Evolutionary conservation across 805 yeast species (phyloP).

Genomic region (Saccharomycopsis sp.): DNA sequence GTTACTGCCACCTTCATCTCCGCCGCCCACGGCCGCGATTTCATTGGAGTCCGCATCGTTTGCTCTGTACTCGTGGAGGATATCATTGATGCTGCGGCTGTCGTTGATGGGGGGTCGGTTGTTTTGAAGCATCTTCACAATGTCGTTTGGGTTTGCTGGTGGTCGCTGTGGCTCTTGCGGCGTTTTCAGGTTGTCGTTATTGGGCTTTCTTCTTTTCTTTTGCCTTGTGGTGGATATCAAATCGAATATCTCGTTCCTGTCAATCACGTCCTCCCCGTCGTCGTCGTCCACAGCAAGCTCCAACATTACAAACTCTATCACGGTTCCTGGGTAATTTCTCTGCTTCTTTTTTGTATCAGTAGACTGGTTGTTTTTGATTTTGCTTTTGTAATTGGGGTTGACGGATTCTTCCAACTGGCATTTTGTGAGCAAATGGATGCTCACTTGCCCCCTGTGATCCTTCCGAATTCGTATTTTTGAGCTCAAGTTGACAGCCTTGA

Average conservation of each 20-base stretch:
- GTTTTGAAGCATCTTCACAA: conserved; percentile 1
- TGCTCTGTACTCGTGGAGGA: conserved; percentile 20
- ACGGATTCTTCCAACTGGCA: conserved; percentile 1
- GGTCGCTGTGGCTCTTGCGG: conserved; percentile 9
- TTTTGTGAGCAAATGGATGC: conserved; percentile 36
- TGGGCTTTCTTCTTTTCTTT: conserved; percentile 16
- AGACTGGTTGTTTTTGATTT: not conserved
- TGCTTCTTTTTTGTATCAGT: not conserved
- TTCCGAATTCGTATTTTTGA: conserved; percentile 45
- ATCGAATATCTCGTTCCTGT: conserved; percentile 14
- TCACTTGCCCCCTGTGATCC: conserved; percentile 42
- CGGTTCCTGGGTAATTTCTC: conserved; percentile 9
- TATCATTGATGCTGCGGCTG: conserved; percentile 25
- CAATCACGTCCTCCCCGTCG: conserved; percentile 11
- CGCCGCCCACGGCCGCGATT: not conserved
- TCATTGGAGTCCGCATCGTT: not conserved
- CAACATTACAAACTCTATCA: conserved; percentile 17
- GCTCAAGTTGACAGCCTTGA: conserved; percentile 42
- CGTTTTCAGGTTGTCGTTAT: conserved; percentile 18
- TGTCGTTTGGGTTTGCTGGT: conserved; percentile 15
- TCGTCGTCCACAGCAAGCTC: conserved; percentile 19
- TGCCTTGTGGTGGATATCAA: conserved; percentile 14
- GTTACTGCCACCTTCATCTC: too few species aligned
- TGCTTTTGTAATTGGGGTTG: not conserved
- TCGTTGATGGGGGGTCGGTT: conserved; percentile 23